Conservation (phyloP, 352 stramenopile species). For the Phytophthora lateralis region DNA sequence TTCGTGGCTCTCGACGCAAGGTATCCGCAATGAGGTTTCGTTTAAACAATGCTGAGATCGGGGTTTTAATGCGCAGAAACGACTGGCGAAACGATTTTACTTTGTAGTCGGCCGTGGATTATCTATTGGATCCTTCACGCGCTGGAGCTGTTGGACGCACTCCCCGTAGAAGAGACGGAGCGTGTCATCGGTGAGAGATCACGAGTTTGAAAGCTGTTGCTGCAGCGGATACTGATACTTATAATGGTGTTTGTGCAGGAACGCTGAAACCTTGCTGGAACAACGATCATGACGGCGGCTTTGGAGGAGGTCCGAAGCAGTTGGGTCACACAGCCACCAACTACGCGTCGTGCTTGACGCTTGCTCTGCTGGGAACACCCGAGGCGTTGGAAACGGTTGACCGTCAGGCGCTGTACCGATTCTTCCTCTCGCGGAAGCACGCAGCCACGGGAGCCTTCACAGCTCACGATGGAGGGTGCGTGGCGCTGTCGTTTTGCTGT, state of each 20-base stretch:
- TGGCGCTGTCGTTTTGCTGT: background rate
- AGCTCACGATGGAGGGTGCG: conserved; percentile 96
- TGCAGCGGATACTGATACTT: background rate
- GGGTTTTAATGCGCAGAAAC: conserved; percentile 3
- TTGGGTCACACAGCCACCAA: conserved; percentile 90
- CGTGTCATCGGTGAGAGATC: conserved; percentile 45
- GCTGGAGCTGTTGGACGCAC: conserved; percentile 92
- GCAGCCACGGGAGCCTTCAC: conserved; percentile 89
- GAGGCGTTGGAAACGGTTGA: conserved; percentile 82
- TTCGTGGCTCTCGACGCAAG: conserved; percentile 94
- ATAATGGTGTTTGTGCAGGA: conserved; percentile 2
- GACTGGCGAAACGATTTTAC: conserved; percentile 13
- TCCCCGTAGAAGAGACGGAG: conserved; percentile 50
- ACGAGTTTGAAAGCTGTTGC: background rate
- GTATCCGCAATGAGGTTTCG: conserved; percentile 19
- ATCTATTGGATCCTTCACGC: conserved; percentile 97
- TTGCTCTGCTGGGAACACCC: conserved; percentile 92
- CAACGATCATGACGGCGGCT: conserved; percentile 77
- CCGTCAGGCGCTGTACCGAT: conserved; percentile 81
- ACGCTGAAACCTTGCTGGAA: conserved; percentile 78
- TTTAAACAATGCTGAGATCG: background rate
- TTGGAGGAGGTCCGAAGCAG: conserved; percentile 93
- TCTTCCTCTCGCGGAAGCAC: conserved; percentile 92
- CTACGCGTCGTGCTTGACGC: conserved; percentile 95
- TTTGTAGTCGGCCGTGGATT: conserved; percentile 94